phyloP scores from a whole-genome alignment of 352 stramenopile genomes.

The Pythium scleroteichum region DNA sequence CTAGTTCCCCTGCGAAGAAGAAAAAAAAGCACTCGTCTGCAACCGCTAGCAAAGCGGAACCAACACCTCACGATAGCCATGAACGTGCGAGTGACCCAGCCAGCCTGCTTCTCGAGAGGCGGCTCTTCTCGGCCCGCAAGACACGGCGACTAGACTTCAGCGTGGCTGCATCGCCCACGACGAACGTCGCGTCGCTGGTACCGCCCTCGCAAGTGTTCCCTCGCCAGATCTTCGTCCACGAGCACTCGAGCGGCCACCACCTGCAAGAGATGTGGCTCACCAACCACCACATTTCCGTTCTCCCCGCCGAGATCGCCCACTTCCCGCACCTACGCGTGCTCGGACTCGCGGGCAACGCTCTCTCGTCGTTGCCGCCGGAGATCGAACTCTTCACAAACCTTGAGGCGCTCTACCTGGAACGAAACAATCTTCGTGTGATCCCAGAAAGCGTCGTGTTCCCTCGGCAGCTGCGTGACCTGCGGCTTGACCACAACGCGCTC shows the following conservation, averaged over 20 bases:
- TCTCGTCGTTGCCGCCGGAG: slow-evolving; percentile 47
- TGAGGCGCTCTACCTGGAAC: slow-evolving; percentile 63
- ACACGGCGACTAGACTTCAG: slow-evolving; percentile 48
- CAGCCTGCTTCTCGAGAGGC: slow-evolving; percentile 28
- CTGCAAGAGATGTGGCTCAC: slow-evolving; percentile 66
- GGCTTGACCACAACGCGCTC: slow-evolving; percentile 58
- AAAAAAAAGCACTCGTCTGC: too few species aligned
- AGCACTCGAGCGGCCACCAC: slow-evolving; percentile 33
- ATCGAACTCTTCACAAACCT: slow-evolving; percentile 36
- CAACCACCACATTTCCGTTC: slow-evolving; percentile 46
- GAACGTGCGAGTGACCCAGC: not conserved
- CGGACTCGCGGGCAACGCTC: slow-evolving; percentile 55
- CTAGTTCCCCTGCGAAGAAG: too few species aligned
- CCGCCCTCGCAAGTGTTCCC: slow-evolving; percentile 42
- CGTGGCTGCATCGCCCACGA: slow-evolving; percentile 11
- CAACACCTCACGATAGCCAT: not conserved
- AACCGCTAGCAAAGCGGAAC: too few species aligned
- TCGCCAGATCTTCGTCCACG: slow-evolving; percentile 35
- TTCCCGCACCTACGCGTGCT: slow-evolving; percentile 56
- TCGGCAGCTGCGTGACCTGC: slow-evolving; percentile 42
- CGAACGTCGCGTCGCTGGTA: not conserved
- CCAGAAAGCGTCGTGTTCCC: slow-evolving; percentile 41
- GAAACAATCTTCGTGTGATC: slow-evolving; percentile 53
- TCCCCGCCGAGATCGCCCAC: slow-evolving; percentile 49
- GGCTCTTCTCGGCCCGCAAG: slow-evolving; percentile 29